Percentiles rank a stretch among this genome's conserved stretches.
phyloP scores from a whole-genome alignment of 2,329 filamentous ascomycete genomes.

The Aschersonia sp. region DNA sequence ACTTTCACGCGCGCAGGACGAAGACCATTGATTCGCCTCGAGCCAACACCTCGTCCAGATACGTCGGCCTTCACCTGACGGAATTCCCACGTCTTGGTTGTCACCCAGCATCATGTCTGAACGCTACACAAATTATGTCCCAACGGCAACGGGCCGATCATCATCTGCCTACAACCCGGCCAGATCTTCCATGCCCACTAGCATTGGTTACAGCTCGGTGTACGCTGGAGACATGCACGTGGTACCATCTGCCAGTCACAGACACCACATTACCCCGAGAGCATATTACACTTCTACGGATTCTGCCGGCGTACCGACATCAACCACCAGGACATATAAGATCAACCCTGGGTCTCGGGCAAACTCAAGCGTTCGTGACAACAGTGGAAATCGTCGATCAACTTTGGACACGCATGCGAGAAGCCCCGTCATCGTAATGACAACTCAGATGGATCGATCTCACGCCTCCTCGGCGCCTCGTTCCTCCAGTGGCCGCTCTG shows the following conservation, averaged over 20 bases:
- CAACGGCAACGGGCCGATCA: constrained; percentile 25
- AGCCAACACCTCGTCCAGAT: too few species aligned
- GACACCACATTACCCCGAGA: constrained; percentile 18
- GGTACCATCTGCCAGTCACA: constrained; percentile 26
- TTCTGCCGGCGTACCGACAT: constrained; percentile 17
- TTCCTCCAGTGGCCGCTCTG: constrained; percentile 16
- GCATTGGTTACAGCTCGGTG: constrained; percentile 32
- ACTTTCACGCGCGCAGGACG: too few species aligned
- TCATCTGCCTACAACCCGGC: constrained; percentile 31
- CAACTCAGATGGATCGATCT: constrained; percentile 28
- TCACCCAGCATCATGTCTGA: constrained; percentile 27
- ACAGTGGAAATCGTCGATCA: constrained; percentile 32
- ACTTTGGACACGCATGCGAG: constrained; percentile 34
- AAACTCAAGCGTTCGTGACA: constrained; percentile 31
- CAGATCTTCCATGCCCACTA: constrained; percentile 37
- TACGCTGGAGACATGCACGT: constrained; percentile 41
- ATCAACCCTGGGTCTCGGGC: constrained; percentile 37
- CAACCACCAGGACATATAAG: constrained; percentile 41
- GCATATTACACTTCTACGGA: constrained; percentile 18
- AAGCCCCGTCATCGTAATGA: constrained; percentile 44
- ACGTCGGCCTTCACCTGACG: neutral
- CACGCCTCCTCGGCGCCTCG: constrained; percentile 25
- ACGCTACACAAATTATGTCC: constrained; percentile 25
- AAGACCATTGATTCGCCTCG: too few species aligned
- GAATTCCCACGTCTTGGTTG: neutral